These are phyloP conservation scores for Cinnamomum chago DNA, from an alignment of 164 flowering plant genomes.

Conservation along the genomic window DNA sequence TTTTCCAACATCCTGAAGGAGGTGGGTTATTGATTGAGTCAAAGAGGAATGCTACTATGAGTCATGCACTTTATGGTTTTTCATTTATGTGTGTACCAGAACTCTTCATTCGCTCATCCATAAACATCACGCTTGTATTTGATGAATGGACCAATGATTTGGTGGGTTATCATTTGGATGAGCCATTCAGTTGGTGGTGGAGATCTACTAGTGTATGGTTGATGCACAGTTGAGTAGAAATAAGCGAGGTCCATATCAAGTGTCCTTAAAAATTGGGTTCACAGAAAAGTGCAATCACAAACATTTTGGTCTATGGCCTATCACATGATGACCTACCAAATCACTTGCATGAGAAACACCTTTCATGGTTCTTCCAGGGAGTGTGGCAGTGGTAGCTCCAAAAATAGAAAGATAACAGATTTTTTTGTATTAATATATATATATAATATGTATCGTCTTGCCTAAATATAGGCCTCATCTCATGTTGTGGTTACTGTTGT, in stretches of 20 bases:
- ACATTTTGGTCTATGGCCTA: neutral
- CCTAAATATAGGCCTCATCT: neutral
- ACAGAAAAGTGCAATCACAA: neutral
- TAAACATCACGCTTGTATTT: neutral
- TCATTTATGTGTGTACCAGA: neutral
- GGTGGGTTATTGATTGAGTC: conserved; percentile 26
- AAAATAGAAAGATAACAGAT: neutral
- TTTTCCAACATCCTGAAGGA: conserved; percentile 70
- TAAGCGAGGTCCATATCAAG: neutral
- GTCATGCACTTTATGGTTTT: neutral
- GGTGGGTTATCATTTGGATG: neutral
- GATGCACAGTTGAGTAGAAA: neutral
- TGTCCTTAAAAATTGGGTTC: neutral
- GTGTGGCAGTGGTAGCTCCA: too few species aligned
- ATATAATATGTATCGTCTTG: neutral
- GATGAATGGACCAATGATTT: neutral
- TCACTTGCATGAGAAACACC: neutral
- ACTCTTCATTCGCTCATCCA: neutral
- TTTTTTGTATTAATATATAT: neutral
- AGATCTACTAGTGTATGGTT: neutral
- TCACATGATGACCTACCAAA: neutral
- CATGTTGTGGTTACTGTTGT: conserved; percentile 4
- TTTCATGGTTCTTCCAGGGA: neutral
- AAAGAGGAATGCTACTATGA: neutral
- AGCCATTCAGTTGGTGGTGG: neutral